These are phyloP conservation scores for Pseudomonodictys pantanalensis DNA, from an alignment of 495 filamentous ascomycete species.

Conservation along the genomic window DNA sequence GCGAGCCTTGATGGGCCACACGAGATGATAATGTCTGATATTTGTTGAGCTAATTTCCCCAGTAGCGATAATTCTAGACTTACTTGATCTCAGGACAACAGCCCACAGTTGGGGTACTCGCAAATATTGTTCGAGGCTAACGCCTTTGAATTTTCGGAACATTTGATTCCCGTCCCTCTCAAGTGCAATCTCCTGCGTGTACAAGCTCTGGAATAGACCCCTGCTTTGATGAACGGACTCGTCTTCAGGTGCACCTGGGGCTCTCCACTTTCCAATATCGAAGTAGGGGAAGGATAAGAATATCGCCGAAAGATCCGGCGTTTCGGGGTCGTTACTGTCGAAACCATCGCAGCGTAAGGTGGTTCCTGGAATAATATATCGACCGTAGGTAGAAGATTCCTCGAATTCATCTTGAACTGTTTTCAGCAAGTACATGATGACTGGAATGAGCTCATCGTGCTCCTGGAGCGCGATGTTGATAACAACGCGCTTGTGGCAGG, in stretches of 20 bases:
- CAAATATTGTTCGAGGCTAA: background rate
- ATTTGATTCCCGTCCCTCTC: slow-evolving; percentile 2
- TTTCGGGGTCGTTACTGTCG: background rate
- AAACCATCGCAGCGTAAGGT: background rate
- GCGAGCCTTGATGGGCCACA: background rate
- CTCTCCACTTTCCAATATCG: slow-evolving; percentile 6
- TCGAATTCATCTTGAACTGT: background rate
- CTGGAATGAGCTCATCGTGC: background rate
- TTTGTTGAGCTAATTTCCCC: background rate
- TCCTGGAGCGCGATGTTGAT: background rate
- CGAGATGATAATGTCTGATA: background rate
- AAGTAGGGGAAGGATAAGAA: background rate
- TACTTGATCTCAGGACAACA: background rate
- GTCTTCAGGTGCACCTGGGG: background rate
- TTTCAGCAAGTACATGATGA: background rate
- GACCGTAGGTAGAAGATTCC: background rate
- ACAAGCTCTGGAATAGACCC: background rate
- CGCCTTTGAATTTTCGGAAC: slow-evolving; percentile 3
- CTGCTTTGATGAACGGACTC: background rate
- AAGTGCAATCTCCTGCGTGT: background rate
- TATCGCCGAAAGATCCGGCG: background rate
- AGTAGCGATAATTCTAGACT: background rate
- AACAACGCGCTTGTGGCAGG: background rate
- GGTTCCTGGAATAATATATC: background rate
- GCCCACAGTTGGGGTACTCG: slow-evolving; percentile 5